These are phyloP conservation scores for Gnomoniopsis sp. DNA, from an alignment of 2,329 filamentous ascomycete species.

Conservation along the genomic window DNA sequence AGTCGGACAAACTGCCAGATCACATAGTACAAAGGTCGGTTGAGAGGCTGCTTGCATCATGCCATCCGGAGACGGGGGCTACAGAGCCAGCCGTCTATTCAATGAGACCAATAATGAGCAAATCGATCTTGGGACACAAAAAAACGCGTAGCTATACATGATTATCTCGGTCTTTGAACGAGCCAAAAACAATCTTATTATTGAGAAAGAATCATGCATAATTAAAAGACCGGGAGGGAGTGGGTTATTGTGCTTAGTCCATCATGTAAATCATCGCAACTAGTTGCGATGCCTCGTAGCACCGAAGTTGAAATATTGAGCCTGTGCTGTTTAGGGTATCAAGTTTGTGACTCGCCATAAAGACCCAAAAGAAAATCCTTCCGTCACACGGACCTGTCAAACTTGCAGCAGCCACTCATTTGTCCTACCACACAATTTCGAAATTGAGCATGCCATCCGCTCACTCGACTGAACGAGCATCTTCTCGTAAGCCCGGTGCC, in stretches of 20 bases:
- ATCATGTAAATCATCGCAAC: neutral
- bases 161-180: no score
- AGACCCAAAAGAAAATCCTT: neutral
- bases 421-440: neutral
- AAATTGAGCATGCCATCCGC: neutral
- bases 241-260: neutral
- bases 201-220: no score
- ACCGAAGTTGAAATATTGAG: neutral
- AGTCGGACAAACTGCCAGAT: neutral
- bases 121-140: no score
- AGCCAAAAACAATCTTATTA: no score
- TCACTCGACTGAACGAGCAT: conserved; percentile 47
- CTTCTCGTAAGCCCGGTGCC: conserved; percentile 47
- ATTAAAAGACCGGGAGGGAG: neutral
- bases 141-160: no score
- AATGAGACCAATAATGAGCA: no score
- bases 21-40: neutral
- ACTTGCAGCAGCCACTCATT: neutral
- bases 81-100: neutral
- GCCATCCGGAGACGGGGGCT: no score
- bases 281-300: neutral
- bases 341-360: neutral
- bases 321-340: neutral
- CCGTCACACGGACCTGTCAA: conserved; percentile 3
- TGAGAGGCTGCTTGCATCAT: conserved; percentile 1